Percentiles rank a stretch among this genome's conserved stretches.
Evolutionary conservation across 2,329 filamentous ascomycete species (phyloP).

Genomic region (Tolypocladium endophyticum): DNA sequence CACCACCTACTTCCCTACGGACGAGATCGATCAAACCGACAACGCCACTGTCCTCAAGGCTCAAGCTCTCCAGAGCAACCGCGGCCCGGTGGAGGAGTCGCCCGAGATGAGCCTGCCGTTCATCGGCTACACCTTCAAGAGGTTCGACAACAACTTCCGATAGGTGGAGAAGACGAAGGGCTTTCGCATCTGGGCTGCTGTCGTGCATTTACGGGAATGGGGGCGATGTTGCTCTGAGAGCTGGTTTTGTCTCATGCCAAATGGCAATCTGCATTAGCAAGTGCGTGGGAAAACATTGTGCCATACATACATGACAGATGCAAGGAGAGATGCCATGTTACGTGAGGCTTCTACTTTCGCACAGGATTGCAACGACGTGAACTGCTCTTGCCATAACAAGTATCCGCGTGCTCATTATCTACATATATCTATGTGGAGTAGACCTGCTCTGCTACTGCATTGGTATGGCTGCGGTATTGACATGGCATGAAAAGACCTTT

Average conservation of each 20-base stretch:
- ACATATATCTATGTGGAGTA: neutral
- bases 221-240: neutral
- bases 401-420: neutral
- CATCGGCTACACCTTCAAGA: slow-evolving; percentile 67
- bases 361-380: neutral
- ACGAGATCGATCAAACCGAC: slow-evolving; percentile 96
- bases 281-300: neutral
- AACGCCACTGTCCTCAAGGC: slow-evolving; percentile 80
- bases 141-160: slow-evolving; percentile 68
- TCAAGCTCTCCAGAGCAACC: slow-evolving; percentile 63
- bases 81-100: slow-evolving; percentile 59
- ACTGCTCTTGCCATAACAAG: neutral
- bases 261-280: neutral
- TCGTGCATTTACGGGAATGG: neutral
- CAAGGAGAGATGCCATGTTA: neutral
- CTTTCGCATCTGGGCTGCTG: neutral
- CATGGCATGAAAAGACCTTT: neutral
- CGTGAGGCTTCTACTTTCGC: neutral
- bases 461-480: neutral
- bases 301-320: neutral
- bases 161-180: slow-evolving; percentile 15
- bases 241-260: neutral
- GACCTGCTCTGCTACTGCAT: neutral
- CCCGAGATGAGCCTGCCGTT: slow-evolving; percentile 91
- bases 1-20: slow-evolving; percentile 96